These are phyloP conservation scores for Zymoseptoria tritici DNA, from an alignment of 2,329 filamentous ascomycete species.

Conservation along the genomic window DNA sequence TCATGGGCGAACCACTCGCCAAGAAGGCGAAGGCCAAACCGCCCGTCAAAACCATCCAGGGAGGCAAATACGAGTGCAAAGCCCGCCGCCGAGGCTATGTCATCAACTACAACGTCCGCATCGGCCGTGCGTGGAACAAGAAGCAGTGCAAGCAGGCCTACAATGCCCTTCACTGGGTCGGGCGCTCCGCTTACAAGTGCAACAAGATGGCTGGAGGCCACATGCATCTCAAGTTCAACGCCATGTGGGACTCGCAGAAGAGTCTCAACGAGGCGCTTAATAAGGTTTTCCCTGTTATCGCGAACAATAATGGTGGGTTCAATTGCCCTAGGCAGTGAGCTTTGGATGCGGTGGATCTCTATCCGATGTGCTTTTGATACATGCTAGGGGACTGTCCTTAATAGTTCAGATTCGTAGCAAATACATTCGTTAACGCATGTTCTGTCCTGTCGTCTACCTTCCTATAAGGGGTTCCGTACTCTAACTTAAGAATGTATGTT, in stretches of 20 bases:
- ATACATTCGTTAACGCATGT: too few species aligned
- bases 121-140: neutral
- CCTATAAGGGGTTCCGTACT: too few species aligned
- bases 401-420: too few species aligned
- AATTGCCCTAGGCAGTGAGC: neutral
- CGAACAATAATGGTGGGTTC: neutral
- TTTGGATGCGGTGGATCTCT: too few species aligned
- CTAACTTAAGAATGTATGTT: too few species aligned
- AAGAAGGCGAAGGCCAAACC: neutral
- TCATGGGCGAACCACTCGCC: neutral
- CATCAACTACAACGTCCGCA: neutral
- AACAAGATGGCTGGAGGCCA: neutral
- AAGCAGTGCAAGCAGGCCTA: neutral
- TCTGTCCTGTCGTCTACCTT: too few species aligned
- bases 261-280: neutral
- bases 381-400: too few species aligned
- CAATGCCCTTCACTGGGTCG: neutral
- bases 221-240: neutral
- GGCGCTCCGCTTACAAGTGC: neutral
- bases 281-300: neutral
- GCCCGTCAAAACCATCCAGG: neutral
- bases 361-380: too few species aligned
- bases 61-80: neutral
- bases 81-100: neutral
- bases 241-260: neutral